A percentile compares a stretch with the other conserved stretches of the same genome.
These are phyloP conservation scores for Saccharomycopsis capsularis DNA, from an alignment of 805 yeast genomes.

Conservation along the genomic window DNA sequence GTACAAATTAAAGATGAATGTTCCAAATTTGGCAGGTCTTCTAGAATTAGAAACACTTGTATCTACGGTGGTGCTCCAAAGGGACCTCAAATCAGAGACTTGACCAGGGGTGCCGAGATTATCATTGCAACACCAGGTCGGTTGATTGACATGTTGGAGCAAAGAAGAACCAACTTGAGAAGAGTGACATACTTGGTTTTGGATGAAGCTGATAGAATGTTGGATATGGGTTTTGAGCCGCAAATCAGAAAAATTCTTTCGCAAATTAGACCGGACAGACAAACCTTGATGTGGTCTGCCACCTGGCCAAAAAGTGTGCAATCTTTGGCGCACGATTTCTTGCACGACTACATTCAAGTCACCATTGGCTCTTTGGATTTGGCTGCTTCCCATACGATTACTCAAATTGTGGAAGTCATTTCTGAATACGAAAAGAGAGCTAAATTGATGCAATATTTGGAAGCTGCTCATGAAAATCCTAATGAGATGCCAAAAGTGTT, in stretches of 20 bases:
- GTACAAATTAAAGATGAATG: slow-evolving; percentile 96
- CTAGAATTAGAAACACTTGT: slow-evolving; percentile 94
- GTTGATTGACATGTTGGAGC: slow-evolving; percentile 94
- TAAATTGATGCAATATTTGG: slow-evolving; percentile 75
- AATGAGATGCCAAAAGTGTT: slow-evolving; percentile 70
- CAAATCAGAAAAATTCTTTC: slow-evolving; percentile 97
- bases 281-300: slow-evolving; percentile 99
- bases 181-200: slow-evolving; percentile 95
- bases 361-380: slow-evolving; percentile 93
- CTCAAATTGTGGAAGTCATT: slow-evolving; percentile 86
- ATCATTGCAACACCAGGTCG: slow-evolving; percentile 96
- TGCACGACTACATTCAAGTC: slow-evolving; percentile 91
- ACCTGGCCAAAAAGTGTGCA: slow-evolving; percentile 99
- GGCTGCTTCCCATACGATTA: slow-evolving; percentile 94
- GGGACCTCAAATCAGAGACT: slow-evolving; percentile 96
- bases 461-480: slow-evolving; percentile 47
- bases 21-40: slow-evolving; percentile 84
- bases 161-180: slow-evolving; percentile 87
- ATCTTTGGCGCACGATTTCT: slow-evolving; percentile 83
- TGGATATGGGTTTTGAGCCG: slow-evolving; percentile 99
- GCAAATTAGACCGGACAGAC: slow-evolving; percentile 99
- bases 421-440: slow-evolving; percentile 93
- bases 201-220: slow-evolving; percentile 99
- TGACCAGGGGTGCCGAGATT: slow-evolving; percentile 92
- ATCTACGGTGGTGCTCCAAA: slow-evolving; percentile 99